Percentiles rank a stretch among this genome's conserved stretches.
These are phyloP conservation scores for Clitopilus hobsonii DNA, from an alignment of 768 basidiomycete species.

Conservation along the genomic window DNA sequence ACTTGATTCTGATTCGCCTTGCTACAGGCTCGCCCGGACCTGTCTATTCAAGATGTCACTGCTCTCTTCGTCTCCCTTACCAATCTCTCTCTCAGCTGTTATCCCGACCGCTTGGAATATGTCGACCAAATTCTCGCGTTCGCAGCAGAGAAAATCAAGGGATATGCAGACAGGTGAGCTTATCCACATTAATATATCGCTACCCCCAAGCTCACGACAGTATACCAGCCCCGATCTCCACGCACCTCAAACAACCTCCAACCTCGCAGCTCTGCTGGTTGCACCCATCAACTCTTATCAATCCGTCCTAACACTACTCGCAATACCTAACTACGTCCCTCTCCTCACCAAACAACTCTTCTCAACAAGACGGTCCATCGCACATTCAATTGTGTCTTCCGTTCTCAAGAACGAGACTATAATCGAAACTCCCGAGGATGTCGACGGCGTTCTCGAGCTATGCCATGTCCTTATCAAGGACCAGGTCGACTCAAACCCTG, in stretches of 20 bases:
- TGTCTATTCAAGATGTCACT: constrained; percentile 96
- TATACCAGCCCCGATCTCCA: constrained; percentile 76
- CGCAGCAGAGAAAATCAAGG: constrained; percentile 80
- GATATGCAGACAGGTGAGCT: constrained; percentile 73
- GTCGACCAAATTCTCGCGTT: constrained; percentile 94
- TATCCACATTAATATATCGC: background rate
- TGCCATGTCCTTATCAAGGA: constrained; percentile 92
- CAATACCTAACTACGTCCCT: constrained; percentile 84
- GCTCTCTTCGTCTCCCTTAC: constrained; percentile 93
- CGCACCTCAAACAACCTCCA: constrained; percentile 77
- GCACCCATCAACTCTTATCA: constrained; percentile 96
- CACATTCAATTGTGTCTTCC: constrained; percentile 90
- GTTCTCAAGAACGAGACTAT: constrained; percentile 96
- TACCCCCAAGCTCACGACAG: constrained; percentile 2
- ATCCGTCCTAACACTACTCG: constrained; percentile 95
- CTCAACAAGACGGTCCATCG: constrained; percentile 85
- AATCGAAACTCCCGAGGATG: constrained; percentile 91
- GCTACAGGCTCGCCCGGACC: constrained; percentile 85
- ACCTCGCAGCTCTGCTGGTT: constrained; percentile 87
- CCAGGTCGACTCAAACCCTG: constrained; percentile 50
- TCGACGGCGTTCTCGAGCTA: constrained; percentile 87
- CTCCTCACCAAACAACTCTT: constrained; percentile 85
- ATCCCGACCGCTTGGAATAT: constrained; percentile 95
- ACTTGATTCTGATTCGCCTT: background rate
- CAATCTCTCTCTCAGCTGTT: constrained; percentile 93